These are phyloP conservation scores for Taiozyma sp. DNA, from an alignment of 1,139 yeast genomes.

Conservation along the genomic window DNA sequence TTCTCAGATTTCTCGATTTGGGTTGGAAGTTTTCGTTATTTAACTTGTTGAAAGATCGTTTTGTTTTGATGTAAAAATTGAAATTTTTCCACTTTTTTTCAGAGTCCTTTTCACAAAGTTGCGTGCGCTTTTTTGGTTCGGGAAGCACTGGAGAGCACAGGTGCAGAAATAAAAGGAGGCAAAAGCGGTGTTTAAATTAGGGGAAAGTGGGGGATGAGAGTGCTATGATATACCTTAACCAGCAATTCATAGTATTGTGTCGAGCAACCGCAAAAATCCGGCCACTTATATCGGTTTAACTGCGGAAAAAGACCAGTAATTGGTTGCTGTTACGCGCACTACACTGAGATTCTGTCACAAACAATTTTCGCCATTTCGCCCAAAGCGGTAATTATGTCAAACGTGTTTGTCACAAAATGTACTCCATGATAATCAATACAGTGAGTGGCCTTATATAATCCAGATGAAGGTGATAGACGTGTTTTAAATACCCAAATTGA, in stretches of 20 bases:
- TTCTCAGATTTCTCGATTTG: neutral
- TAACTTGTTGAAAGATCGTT: neutral
- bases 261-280: neutral
- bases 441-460: too few relatives aligned
- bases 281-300: neutral
- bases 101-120: slow-evolving; percentile 7
- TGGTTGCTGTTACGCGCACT: neutral
- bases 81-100: slow-evolving; percentile 5
- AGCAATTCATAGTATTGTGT: neutral
- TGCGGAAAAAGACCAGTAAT: neutral
- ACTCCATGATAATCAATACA: neutral
- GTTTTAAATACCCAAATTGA: too few relatives aligned
- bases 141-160: neutral
- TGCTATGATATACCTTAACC: neutral
- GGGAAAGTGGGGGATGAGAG: neutral
- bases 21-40: neutral
- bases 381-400: neutral
- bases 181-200: neutral
- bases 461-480: too few relatives aligned
- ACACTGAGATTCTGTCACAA: neutral
- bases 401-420: neutral
- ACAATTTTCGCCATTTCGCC: neutral
- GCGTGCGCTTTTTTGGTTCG: neutral
- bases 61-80: neutral
- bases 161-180: neutral